phyloP scores from a whole-genome alignment of 805 yeast genomes.

The Wickerhamomyces xylosicus region DNA sequence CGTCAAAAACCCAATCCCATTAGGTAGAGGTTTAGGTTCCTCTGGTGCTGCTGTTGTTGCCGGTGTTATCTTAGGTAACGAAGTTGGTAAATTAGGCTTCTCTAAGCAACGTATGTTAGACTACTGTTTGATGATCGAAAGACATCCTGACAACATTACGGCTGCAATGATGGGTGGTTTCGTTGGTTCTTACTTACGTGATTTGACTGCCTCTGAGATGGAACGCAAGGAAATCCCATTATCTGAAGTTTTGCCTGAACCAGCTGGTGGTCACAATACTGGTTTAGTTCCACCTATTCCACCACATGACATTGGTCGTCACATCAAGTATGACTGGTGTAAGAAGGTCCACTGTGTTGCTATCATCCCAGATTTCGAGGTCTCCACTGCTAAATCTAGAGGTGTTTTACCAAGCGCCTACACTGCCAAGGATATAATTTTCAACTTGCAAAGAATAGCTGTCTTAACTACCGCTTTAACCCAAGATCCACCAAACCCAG shows the following conservation, averaged over 20 bases:
- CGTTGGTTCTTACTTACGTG: constrained; percentile 89
- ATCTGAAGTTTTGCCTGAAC: constrained; percentile 72
- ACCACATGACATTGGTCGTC: constrained; percentile 80
- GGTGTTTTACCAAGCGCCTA: constrained; percentile 80
- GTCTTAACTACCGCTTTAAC: constrained; percentile 88
- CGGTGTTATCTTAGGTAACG: constrained; percentile 86
- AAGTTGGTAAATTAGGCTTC: constrained; percentile 63
- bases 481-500: constrained; percentile 72
- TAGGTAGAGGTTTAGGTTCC: constrained; percentile 95
- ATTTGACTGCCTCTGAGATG: constrained; percentile 59
- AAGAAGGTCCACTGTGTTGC: constrained; percentile 78
- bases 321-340: constrained; percentile 78
- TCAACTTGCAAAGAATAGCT: constrained; percentile 88
- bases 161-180: constrained; percentile 99
- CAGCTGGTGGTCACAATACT: constrained; percentile 60
- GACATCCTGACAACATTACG: constrained; percentile 97
- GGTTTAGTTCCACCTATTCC: constrained; percentile 72
- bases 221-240: constrained; percentile 76
- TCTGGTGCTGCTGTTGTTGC: constrained; percentile 98
- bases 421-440: constrained; percentile 72
- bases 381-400: constrained; percentile 85
- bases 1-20: constrained; percentile 85
- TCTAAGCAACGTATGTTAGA: constrained; percentile 80
- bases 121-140: constrained; percentile 92
- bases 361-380: constrained; percentile 89